Evolutionary conservation across 805 yeast species (phyloP).

Genomic region (Barnettozyma wickerhamii): DNA sequence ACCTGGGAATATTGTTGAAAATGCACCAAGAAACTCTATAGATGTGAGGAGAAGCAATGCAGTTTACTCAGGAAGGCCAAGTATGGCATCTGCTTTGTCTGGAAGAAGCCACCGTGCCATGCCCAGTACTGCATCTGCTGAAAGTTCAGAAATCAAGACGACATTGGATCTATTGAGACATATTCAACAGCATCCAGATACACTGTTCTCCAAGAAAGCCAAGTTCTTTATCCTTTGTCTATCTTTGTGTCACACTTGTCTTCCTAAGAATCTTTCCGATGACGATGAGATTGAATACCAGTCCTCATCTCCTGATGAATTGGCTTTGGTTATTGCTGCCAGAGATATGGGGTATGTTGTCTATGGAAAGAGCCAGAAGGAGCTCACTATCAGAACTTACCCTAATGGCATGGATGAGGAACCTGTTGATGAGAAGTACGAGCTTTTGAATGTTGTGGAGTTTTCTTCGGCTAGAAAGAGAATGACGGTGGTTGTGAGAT

Average conservation of each 20-base stretch:
- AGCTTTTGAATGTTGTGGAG: constrained; percentile 76
- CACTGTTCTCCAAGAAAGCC: constrained; percentile 66
- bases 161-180: constrained; percentile 65
- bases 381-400: constrained; percentile 66
- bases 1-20: background rate
- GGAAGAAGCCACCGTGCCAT: constrained; percentile 4
- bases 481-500: constrained; percentile 81
- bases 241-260: constrained; percentile 86
- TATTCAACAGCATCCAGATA: constrained; percentile 67
- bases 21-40: constrained; percentile 29
- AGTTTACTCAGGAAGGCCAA: constrained; percentile 49
- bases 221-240: constrained; percentile 75
- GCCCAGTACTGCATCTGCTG: background rate
- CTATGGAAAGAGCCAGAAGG: constrained; percentile 56
- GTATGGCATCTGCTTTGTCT: constrained; percentile 44
- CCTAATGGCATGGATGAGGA: constrained; percentile 73
- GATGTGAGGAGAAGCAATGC: constrained; percentile 38
- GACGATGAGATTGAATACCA: constrained; percentile 67
- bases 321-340: constrained; percentile 92
- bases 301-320: constrained; percentile 94
- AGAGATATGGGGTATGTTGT: constrained; percentile 92
- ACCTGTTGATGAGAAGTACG: constrained; percentile 64
- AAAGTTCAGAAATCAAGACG: constrained; percentile 33
- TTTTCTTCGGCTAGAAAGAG: constrained; percentile 86
- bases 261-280: constrained; percentile 53